phyloP scores from a whole-genome alignment of 2,329 filamentous ascomycete genomes.

The Chaetothyriales sp. region DNA sequence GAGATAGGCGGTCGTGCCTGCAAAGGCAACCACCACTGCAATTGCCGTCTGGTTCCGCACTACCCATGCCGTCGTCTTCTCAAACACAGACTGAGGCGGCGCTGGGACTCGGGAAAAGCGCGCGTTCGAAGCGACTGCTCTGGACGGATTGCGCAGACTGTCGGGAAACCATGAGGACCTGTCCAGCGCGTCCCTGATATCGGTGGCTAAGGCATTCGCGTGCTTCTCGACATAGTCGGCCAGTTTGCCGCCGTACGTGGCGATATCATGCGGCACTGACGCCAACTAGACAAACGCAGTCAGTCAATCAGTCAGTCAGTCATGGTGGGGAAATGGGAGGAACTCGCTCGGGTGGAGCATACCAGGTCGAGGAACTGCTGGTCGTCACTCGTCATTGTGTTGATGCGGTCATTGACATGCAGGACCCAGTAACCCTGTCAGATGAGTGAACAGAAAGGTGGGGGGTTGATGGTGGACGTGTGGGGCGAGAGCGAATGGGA shows the following conservation, averaged over 20 bases:
- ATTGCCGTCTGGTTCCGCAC: constrained; percentile 56
- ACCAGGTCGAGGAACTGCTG: constrained; percentile 66
- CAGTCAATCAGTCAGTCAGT: constrained; percentile 9
- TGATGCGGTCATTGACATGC: background rate
- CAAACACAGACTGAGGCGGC: constrained; percentile 30
- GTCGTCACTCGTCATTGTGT: constrained; percentile 61
- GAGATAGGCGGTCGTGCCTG: constrained; percentile 47
- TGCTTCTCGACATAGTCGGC: constrained; percentile 69
- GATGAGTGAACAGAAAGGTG: background rate
- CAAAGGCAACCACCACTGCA: constrained; percentile 53
- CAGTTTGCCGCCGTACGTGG: constrained; percentile 53
- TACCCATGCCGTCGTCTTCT: constrained; percentile 56
- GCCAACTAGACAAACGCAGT: constrained; percentile 31
- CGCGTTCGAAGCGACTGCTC: constrained; percentile 6
- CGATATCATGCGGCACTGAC: constrained; percentile 49
- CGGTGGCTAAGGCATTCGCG: constrained; percentile 59
- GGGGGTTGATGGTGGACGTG: no score
- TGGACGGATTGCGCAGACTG: constrained; percentile 41
- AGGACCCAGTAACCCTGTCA: background rate
- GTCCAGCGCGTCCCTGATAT: constrained; percentile 54
- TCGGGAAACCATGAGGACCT: constrained; percentile 56
- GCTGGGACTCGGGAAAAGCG: constrained; percentile 23
- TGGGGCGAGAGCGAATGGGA: background rate
- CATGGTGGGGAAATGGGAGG: background rate
- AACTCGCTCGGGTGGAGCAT: constrained; percentile 15